A percentile compares a stretch with the other conserved stretches of the same genome.
phyloP scores from a whole-genome alignment of 139 green algal genomes.

The Chlamydomonas sphaeroides region DNA sequence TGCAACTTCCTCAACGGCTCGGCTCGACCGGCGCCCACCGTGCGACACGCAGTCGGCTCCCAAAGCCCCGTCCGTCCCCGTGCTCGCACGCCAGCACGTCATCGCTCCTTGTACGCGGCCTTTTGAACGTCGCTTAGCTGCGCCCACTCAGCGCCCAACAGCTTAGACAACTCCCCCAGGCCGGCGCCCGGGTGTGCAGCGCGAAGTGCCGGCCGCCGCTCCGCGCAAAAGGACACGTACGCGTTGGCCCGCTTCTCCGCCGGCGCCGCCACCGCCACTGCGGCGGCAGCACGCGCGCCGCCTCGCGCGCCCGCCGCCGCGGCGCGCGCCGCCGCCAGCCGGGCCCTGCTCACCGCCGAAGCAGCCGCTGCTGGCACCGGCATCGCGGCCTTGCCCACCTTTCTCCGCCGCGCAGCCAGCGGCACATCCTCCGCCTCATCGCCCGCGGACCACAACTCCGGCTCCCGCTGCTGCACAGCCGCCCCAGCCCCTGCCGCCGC shows the following conservation, averaged over 20 bases:
- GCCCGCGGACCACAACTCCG: neutral
- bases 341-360: neutral
- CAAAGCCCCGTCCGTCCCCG: too few species aligned
- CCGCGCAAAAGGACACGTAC: slow-evolving; percentile 1
- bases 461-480: neutral
- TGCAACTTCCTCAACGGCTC: too few species aligned
- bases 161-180: slow-evolving; percentile 51
- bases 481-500: too few species aligned
- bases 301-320: neutral
- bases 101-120: slow-evolving; percentile 38
- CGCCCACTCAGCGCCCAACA: slow-evolving; percentile 57
- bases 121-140: slow-evolving; percentile 64
- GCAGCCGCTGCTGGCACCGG: neutral
- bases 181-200: neutral
- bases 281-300: neutral
- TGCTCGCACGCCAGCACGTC: neutral
- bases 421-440: too few species aligned
- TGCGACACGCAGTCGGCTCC: too few species aligned
- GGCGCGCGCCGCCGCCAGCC: neutral
- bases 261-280: neutral
- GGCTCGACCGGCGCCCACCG: too few species aligned
- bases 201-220: neutral
- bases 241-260: neutral
- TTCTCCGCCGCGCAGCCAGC: neutral
- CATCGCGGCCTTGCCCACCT: neutral